Conservation (phyloP, 1,284 basidiomycete species). For the Pseudozyma hubeiensis region DNA sequence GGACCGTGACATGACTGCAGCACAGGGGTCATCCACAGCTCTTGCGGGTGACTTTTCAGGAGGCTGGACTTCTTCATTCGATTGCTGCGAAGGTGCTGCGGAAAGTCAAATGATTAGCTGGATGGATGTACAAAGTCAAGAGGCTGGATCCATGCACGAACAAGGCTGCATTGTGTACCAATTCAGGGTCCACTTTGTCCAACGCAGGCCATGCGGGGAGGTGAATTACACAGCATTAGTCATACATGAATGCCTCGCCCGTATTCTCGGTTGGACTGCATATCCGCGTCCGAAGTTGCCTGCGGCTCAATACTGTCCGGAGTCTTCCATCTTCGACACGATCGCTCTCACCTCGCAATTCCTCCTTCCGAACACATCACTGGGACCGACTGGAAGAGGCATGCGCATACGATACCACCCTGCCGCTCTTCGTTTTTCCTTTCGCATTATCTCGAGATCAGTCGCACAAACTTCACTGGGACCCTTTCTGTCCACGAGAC, state of each 20-base stretch:
- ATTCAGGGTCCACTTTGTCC: conserved; percentile 28
- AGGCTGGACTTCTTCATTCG: too few relatives aligned
- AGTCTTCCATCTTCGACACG: too few relatives aligned
- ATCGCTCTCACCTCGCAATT: too few relatives aligned
- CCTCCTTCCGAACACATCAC: too few relatives aligned
- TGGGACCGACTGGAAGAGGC: conserved; percentile 5
- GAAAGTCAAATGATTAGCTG: background rate
- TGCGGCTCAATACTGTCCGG: too few relatives aligned
- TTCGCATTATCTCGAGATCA: background rate
- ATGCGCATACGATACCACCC: conserved; percentile 7
- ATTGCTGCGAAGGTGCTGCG: too few relatives aligned
- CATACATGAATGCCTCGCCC: background rate
- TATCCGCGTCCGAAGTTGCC: too few relatives aligned
- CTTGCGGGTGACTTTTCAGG: too few relatives aligned
- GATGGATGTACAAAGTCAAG: background rate
- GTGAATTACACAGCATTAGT: conserved; percentile 22
- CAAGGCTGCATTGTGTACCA: background rate
- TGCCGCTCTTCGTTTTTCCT: background rate
- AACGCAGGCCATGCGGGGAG: conserved; percentile 3
- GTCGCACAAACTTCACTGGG: background rate
- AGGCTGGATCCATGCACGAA: background rate
- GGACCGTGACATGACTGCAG: conserved; percentile 16
- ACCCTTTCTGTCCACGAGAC: background rate
- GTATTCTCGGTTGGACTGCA: too few relatives aligned
- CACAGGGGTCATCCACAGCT: background rate